phyloP scores from a whole-genome alignment of 768 basidiomycete genomes.

The Daedaleopsis nitida region DNA sequence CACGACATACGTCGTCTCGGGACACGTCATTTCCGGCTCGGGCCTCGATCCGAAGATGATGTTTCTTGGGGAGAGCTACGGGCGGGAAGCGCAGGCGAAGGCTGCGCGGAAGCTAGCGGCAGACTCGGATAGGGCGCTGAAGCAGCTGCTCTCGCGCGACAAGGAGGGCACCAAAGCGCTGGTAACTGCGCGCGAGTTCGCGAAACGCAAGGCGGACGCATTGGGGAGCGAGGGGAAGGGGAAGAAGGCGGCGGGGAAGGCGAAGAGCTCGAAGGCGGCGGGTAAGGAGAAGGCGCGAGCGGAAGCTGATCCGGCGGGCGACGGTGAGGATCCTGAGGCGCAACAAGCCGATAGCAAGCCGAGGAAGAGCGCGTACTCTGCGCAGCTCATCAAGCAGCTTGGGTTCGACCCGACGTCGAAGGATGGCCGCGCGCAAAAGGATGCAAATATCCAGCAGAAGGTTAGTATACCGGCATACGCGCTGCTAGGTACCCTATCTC shows the following conservation, averaged over 20 bases:
- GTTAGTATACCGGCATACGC: conserved; percentile 36
- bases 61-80: conserved; percentile 69
- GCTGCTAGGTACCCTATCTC: background rate
- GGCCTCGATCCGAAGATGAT: conserved; percentile 38
- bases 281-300: conserved; percentile 17
- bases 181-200: conserved; percentile 57
- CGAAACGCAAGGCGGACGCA: conserved; percentile 30
- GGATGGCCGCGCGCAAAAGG: conserved; percentile 44
- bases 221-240: conserved; percentile 19
- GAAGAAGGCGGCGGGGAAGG: conserved; percentile 21
- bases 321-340: conserved; percentile 14
- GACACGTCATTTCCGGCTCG: conserved; percentile 66
- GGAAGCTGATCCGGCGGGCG: conserved; percentile 17
- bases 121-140: conserved; percentile 63
- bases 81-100: conserved; percentile 78
- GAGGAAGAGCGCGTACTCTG: conserved; percentile 59
- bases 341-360: conserved; percentile 17
- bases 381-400: conserved; percentile 64
- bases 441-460: conserved; percentile 53
- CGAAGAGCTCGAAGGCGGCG: conserved; percentile 16
- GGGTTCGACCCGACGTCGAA: conserved; percentile 80
- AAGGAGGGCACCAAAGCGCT: conserved; percentile 69
- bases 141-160: conserved; percentile 62
- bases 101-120: conserved; percentile 62
- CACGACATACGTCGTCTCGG: conserved; percentile 80